Conservation (phyloP, 2,329 filamentous ascomycete genomes). For the Rosellinia necatrix region DNA sequence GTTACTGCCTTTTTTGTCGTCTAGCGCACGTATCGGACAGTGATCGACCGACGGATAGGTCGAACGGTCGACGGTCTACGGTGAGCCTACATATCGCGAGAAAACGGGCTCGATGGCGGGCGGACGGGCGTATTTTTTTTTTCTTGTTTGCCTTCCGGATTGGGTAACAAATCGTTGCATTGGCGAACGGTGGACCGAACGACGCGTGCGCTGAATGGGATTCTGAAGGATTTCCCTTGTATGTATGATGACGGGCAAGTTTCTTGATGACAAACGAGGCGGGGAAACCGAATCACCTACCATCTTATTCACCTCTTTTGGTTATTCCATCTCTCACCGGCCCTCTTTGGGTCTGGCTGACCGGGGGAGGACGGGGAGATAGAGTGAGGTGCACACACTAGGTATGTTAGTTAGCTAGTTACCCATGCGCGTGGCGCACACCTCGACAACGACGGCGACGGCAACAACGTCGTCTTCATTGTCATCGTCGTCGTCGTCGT, state of each 20-base stretch:
- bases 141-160: conserved; percentile 12
- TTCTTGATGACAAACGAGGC: background rate
- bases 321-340: conserved; percentile 3
- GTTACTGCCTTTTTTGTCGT: no score
- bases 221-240: conserved; percentile 21
- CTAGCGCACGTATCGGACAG: background rate
- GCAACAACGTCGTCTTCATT: no score
- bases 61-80: background rate
- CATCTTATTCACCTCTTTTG: background rate
- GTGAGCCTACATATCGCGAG: background rate
- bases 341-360: background rate
- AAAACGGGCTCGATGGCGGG: no score
- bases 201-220: conserved; percentile 3
- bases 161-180: conserved; percentile 8
- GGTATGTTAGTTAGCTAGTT: no score
- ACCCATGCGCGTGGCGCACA: no score
- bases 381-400: background rate
- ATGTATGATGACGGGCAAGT: conserved; percentile 3
- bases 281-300: background rate
- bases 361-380: no score
- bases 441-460: no score
- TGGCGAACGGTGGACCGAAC: conserved; percentile 12
- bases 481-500: no score
- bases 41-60: background rate
- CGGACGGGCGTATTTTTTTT: no score